Evolutionary conservation across 768 basidiomycete species (phyloP).

Genomic region (Cystofilobasidium ferigula): DNA sequence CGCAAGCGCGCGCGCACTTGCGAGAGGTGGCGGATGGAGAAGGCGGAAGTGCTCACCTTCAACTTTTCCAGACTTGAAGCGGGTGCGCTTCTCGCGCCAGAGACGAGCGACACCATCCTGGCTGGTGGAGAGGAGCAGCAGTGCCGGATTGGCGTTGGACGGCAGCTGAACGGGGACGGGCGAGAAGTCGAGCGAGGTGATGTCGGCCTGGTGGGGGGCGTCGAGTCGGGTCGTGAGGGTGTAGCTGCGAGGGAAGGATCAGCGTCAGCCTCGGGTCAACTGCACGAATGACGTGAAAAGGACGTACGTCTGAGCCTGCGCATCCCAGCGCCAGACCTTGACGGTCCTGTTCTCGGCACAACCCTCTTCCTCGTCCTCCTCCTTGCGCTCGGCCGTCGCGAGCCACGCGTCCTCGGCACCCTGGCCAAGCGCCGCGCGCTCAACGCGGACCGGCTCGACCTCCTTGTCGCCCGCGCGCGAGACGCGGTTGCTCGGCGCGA

Average conservation of each 20-base stretch:
- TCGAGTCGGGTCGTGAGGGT: conserved; percentile 76
- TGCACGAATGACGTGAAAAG: neutral
- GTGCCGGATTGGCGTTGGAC: conserved; percentile 26
- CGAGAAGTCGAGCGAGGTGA: conserved; percentile 62
- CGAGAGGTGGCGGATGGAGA: neutral
- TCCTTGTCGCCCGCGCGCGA: conserved; percentile 62
- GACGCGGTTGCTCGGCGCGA: conserved; percentile 84
- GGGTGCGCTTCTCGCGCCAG: conserved; percentile 24
- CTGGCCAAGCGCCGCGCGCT: conserved; percentile 51
- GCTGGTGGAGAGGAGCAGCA: conserved; percentile 60
- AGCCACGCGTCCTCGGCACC: conserved; percentile 58
- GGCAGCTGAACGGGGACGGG: conserved; percentile 37
- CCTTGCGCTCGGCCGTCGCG: conserved; percentile 73
- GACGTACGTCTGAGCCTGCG: conserved; percentile 44
- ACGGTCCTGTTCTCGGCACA: conserved; percentile 54
- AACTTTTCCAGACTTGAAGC: conserved; percentile 21
- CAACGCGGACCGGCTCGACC: conserved; percentile 64
- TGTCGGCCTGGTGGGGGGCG: conserved; percentile 56
- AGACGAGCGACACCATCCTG: conserved; percentile 49
- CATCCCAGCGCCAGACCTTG: conserved; percentile 82
- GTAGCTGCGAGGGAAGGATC: conserved; percentile 30
- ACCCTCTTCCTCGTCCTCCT: conserved; percentile 55
- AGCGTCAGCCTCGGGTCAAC: neutral
- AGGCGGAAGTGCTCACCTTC: conserved; percentile 45
- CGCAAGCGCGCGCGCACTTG: neutral